phyloP scores from a whole-genome alignment of 306 rosid species.

The Casuarina glauca region DNA sequence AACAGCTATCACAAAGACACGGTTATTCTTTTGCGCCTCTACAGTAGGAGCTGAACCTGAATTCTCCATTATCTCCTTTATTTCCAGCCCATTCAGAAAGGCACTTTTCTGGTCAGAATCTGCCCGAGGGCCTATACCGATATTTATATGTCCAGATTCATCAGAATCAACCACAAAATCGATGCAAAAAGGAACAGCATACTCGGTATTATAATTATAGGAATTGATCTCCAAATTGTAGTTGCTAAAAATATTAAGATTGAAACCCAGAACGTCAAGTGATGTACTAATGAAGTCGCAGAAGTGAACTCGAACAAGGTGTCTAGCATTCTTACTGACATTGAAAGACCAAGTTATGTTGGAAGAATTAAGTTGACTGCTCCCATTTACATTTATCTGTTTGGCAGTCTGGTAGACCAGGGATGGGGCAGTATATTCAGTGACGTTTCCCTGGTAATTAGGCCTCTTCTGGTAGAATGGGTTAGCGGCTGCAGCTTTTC shows the following conservation, averaged over 20 bases:
- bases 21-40: neutral
- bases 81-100: conserved; percentile 51
- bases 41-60: neutral
- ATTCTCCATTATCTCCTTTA: conserved; percentile 28
- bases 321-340: conserved; percentile 1
- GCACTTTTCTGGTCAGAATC: neutral
- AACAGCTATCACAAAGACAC: conserved; percentile 25
- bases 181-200: conserved; percentile 10
- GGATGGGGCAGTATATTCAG: conserved; percentile 1
- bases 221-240: neutral
- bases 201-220: rapidly evolving
- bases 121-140: conserved; percentile 22
- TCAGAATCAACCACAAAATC: conserved; percentile 31
- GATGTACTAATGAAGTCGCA: conserved; percentile 1
- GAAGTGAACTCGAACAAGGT: conserved; percentile 45
- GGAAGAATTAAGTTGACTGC: neutral
- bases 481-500: neutral
- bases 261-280: neutral
- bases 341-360: conserved; percentile 35
- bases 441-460: neutral
- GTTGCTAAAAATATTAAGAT: conserved; percentile 17
- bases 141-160: conserved; percentile 19
- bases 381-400: neutral
- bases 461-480: rapidly evolving
- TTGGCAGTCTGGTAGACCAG: conserved; percentile 32